These are phyloP conservation scores for Podaxis pistillaris DNA, from an alignment of 768 basidiomycete genomes.

Conservation along the genomic window DNA sequence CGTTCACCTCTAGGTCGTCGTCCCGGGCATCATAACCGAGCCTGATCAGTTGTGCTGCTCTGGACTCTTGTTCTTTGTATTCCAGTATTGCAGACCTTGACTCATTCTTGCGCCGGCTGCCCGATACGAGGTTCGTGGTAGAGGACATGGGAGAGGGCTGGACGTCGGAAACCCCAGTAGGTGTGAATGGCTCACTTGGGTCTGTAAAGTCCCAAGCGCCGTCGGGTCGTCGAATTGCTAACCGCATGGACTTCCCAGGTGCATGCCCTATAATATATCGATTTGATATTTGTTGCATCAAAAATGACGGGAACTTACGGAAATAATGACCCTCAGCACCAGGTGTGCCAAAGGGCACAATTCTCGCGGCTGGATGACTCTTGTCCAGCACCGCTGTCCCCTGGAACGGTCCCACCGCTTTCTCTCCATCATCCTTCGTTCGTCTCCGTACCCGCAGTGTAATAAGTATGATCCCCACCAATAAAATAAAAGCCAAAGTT, in stretches of 20 bases:
- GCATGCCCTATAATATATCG: slow-evolving; percentile 37
- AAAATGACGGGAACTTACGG: slow-evolving; percentile 27
- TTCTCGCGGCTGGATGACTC: slow-evolving; percentile 37
- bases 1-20: slow-evolving; percentile 21
- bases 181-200: slow-evolving; percentile 38
- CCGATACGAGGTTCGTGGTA: slow-evolving; percentile 11
- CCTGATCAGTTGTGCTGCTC: slow-evolving; percentile 11
- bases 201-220: slow-evolving; percentile 57
- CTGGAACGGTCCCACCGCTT: slow-evolving; percentile 26
- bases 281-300: background rate
- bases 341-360: slow-evolving; percentile 40
- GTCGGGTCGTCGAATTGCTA: slow-evolving; percentile 49
- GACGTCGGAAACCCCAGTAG: slow-evolving; percentile 35
- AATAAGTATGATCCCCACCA: slow-evolving; percentile 29
- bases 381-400: slow-evolving; percentile 27
- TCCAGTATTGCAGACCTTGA: slow-evolving; percentile 12
- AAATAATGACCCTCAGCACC: slow-evolving; percentile 36
- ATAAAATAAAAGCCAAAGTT: slow-evolving; percentile 27
- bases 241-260: slow-evolving; percentile 57
- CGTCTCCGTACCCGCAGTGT: slow-evolving; percentile 33
- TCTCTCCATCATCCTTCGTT: slow-evolving; percentile 15
- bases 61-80: slow-evolving; percentile 23
- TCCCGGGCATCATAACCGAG: slow-evolving; percentile 9
- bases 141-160: slow-evolving; percentile 16
- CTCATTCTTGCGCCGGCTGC: background rate